Evolutionary conservation across 2,329 filamentous ascomycete species (phyloP), one percentile per base, ranked within the genome.

Genomic region (Penicillium sp.): DNA sequence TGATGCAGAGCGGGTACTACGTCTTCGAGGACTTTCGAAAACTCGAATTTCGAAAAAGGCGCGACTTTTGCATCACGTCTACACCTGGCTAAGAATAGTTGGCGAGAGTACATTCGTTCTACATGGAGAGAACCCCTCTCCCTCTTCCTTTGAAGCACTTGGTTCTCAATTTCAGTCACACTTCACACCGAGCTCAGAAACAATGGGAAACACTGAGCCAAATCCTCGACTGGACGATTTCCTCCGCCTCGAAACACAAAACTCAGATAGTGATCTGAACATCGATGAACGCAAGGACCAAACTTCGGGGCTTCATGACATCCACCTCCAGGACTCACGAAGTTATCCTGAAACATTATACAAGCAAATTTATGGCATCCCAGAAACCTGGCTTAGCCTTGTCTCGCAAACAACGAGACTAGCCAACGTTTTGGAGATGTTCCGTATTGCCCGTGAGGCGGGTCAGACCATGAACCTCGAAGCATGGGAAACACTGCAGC

Each of bases 361-460:
- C 56, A 69, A 68, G 40, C 67, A 77, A 28, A 70, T 78, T 8
- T 78, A 78, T 47, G 75, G 75, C 3, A 73, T 78, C 12, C 69
- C 75, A 0, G 76, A 78, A 47, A 76, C 73, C 14, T 78, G 75
- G 74, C 66, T 78, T 2, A 76, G 73, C 33, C 65, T 77, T 3
- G 66, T 78, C 14, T 78, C 76, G 0, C 75, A 77, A 53, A 77
- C 75, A 1, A 77, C 75, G 1, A 65, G 75, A 28, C 62, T 78
- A 12, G 76, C 75, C 14, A 78, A 76, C 47, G 66, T 71, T 5
- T 58, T 71, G 53, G 69, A 71, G 33, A 66, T 58, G 22, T 62
- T 70, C 26, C 57, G 58, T 8, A 54, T 65, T 35, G 64, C 65
- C 5, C 62, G 62, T 12, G 50, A 53, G 1, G 37, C 55, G 6